These are phyloP conservation scores for Bacidia gigantensis DNA, from an alignment of 495 filamentous ascomycete genomes.

Conservation along the genomic window DNA sequence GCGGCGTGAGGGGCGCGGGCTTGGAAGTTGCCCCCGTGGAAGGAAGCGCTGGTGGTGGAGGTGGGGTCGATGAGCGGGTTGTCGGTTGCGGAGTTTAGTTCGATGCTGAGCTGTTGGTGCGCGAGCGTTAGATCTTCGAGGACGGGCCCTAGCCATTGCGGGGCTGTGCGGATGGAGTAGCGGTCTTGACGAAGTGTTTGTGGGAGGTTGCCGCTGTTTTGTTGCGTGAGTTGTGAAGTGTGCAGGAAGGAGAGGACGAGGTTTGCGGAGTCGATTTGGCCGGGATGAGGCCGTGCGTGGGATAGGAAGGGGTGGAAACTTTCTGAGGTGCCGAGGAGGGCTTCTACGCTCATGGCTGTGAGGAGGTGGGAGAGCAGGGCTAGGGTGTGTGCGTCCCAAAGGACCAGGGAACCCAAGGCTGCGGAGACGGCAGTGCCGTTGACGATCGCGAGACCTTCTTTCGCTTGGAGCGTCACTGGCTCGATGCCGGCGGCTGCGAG, in stretches of 20 bases:
- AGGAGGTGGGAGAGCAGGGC: constrained; percentile 43
- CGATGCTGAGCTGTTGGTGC: constrained; percentile 34
- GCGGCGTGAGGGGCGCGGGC: constrained; percentile 42
- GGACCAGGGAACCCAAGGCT: constrained; percentile 34
- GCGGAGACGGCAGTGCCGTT: constrained; percentile 48
- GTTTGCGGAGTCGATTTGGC: constrained; percentile 41
- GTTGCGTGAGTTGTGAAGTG: constrained; percentile 22
- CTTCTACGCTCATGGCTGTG: constrained; percentile 28
- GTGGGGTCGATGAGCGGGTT: constrained; percentile 43
- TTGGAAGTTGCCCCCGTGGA: constrained; percentile 52
- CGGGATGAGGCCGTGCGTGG: constrained; percentile 39
- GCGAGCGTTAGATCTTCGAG: constrained; percentile 45
- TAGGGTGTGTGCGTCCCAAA: constrained; percentile 43
- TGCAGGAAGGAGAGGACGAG: constrained; percentile 41
- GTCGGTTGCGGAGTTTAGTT: constrained; percentile 50
- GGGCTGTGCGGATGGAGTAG: constrained; percentile 43
- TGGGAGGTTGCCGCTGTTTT: constrained; percentile 18
- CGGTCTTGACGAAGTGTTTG: constrained; percentile 41
- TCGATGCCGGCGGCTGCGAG: constrained; percentile 26
- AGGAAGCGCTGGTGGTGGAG: constrained; percentile 21
- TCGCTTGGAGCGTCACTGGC: constrained; percentile 39
- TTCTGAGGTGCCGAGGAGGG: constrained; percentile 35
- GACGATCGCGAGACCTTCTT: constrained; percentile 45
- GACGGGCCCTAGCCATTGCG: constrained; percentile 51
- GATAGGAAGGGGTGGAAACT: constrained; percentile 49